Evolutionary conservation across 2,329 filamentous ascomycete species (phyloP).

Genomic region (Aspergillus quadricinctus): DNA sequence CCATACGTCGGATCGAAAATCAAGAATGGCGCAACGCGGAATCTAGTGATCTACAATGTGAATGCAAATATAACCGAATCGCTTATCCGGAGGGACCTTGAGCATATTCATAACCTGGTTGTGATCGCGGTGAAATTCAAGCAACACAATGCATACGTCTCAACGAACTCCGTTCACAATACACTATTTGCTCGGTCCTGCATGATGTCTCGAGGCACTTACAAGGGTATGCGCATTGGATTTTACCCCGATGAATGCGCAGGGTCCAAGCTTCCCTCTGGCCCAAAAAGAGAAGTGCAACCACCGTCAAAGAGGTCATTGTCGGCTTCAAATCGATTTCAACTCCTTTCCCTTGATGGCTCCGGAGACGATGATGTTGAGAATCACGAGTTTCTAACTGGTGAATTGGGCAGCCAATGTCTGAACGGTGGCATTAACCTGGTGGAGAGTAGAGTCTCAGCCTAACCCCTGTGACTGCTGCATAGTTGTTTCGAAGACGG

Average conservation of each 20-base stretch:
- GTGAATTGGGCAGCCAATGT: constrained; percentile 8
- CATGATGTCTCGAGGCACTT: constrained; percentile 65
- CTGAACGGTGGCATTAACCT: constrained; percentile 12
- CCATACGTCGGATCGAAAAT: constrained; percentile 63
- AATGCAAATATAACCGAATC: constrained; percentile 57
- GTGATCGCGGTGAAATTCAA: constrained; percentile 62
- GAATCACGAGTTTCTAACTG: constrained; percentile 21
- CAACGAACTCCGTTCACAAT: constrained; percentile 71
- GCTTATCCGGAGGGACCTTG: constrained; percentile 65
- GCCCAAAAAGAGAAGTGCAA: constrained; percentile 24
- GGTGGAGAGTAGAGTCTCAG: constrained; percentile 14
- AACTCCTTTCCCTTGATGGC: constrained; percentile 52
- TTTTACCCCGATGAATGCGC: constrained; percentile 72
- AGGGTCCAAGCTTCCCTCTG: constrained; percentile 38
- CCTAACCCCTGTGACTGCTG: not conserved
- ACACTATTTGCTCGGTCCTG: constrained; percentile 72
- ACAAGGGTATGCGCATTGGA: constrained; percentile 66
- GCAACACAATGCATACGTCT: constrained; percentile 60
- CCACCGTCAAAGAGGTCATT: constrained; percentile 30
- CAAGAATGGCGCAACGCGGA: constrained; percentile 63
- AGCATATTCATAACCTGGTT: constrained; percentile 76
- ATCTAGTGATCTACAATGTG: constrained; percentile 63
- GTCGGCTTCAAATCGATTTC: constrained; percentile 55
- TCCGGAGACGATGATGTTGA: constrained; percentile 32
- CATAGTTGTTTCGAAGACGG: not conserved